Base-by-base conservation (phyloP, 176 grass and related monocot genomes). In the Triticum dicoccoides region DNA sequence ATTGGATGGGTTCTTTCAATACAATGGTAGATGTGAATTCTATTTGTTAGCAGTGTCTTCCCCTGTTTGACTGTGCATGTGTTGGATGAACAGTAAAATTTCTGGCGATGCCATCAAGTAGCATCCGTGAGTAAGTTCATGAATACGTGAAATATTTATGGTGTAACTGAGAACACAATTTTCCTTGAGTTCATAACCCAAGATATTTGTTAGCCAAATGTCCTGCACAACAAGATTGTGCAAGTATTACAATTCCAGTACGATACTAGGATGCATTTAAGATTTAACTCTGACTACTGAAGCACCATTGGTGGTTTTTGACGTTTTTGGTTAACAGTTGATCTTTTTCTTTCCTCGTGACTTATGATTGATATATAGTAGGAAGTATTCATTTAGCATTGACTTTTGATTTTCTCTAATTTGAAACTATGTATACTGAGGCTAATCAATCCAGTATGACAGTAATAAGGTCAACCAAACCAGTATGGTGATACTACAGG, bases 191-290 rank as follows among this genome's bases (percentile, higher is more conserved):
- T 54, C 32, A 15, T 54, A 14, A 32, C 5, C 6, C 27, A 69
- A 82, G 47, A 37, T n/a, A 20, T 82, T 82, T 35, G 65, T 70
- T 70, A 14, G 23, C 20, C 4, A 69, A 25, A 82, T 82, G 65
- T 56, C 45, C 29, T 82, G 80, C 20, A 3, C 14, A 68, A 66
- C 24, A 66, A 67, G 8, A 68, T 68, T 65, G 6, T 68, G 42
- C n/a, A 49, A 47, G 59, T 41, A 18, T 37, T 41, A 64, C 38
- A 80, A 80, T 38, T 65, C 38, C 12, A 30, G 12, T 80, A 39
- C 2, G 49, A 58, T 56, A 18, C 29, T 65, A 39, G 8, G 49
- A 58, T 56, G 29, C 51, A 27, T 27, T 27, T 27, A 27, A 27
- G 27, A 58, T 51, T 51, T 15, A 18, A 27, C 44, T 76, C 73